These are phyloP conservation scores for Willaertia magna DNA, from an alignment of 208 protist genomes.

Conservation along the genomic window DNA sequence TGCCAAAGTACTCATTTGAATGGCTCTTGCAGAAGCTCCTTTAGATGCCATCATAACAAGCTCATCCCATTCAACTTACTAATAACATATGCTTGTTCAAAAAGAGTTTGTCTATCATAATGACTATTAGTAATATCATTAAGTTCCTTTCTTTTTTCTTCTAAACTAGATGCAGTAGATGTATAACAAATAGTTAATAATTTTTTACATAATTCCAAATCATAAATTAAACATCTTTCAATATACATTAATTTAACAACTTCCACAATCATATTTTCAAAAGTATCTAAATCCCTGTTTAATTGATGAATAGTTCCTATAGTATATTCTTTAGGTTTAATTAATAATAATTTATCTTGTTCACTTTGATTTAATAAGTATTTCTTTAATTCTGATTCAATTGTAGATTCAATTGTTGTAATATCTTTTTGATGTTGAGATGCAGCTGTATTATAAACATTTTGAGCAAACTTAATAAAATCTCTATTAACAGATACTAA, in stretches of 20 bases:
- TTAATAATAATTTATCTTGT: background rate
- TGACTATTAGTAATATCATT: background rate
- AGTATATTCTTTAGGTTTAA: background rate
- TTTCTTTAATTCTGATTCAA: background rate
- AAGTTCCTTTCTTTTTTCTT: background rate
- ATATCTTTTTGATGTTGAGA: background rate
- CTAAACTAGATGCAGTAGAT: background rate
- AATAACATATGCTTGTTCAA: background rate
- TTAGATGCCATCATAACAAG: slow-evolving; percentile 57
- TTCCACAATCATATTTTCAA: background rate
- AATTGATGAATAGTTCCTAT: background rate
- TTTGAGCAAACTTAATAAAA: background rate
- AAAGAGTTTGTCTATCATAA: background rate
- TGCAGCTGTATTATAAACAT: background rate
- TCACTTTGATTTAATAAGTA: background rate
- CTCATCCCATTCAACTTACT: slow-evolving; percentile 47
- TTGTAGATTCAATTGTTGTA: background rate
- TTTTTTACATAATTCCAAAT: background rate
- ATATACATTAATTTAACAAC: background rate
- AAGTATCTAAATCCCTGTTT: background rate
- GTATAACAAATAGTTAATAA: background rate
- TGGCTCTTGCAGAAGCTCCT: slow-evolving; percentile 41
- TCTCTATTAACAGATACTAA: background rate
- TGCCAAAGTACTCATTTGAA: slow-evolving; percentile 43
- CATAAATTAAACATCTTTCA: background rate